Evolutionary conservation across 2,329 filamentous ascomycete genomes (phyloP), one percentile per base, ranked within the genome.

Genomic region (Fusarium penzigii): DNA sequence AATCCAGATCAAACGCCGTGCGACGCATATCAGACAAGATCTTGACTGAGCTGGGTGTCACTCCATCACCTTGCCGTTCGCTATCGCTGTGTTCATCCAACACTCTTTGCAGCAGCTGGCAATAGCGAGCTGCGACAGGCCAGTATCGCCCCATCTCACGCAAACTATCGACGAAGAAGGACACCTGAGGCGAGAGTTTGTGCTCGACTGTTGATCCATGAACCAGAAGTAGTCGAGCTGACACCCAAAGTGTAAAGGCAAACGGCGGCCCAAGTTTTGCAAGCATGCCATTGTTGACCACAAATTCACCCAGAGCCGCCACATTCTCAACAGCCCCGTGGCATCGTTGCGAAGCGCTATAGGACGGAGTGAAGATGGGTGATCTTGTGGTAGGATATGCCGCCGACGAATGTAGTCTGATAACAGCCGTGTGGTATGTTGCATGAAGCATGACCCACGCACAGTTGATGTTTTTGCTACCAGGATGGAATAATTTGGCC

Each of bases 381-480:
- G 90, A 96, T 32, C 90, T 82, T 4, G 90, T 94, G 5, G 91
- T 95, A 4, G 92, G 92, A 70, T 96, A 97, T 2, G 92, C 92
- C 6, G 92, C 91, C 2, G 91, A 96, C 0, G 92, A 96, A 73
- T 96, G 92, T 20, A 96, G 80, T 36, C 92, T 86, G 62, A 97
- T 96, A 9, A 96, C 86, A 42, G 92, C 89, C 1, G 91, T 95
- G 70, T 95, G 90, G 65, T 92, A 96, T 1, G 91, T 92, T 5
- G 90, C 88, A 68, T 96, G 92, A 29, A 96, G 78, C 87, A 96
- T 96, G 46, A 96, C 85, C 88, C 92, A 92, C 47, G 87, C 88
- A 68, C 89, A 91, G 66, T 89, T 91, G 44, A 92, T 76, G 40
- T 81, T 81, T 68, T 89, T 90, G 63, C 81, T 82, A 6, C 83